Base-by-base conservation (phyloP, 106 monocot genomes). In the Alisma plantagoaquatica region DNA sequence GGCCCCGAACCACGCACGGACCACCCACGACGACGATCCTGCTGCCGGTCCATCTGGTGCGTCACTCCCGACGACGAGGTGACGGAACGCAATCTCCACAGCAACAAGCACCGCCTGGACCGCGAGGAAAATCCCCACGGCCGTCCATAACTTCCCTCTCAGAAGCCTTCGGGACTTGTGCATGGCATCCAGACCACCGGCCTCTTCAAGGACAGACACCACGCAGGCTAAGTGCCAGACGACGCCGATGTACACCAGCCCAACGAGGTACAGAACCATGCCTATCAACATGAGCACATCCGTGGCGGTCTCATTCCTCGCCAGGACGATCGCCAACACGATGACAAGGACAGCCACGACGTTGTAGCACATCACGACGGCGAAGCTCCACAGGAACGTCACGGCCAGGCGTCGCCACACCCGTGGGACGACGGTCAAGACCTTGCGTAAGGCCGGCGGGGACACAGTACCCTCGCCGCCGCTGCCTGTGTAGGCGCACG, bases 401-500 rank as follows among this genome's bases (percentile, higher is more conserved):
- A 70, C 54, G 25, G 62, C 35, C 26, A 70, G 62, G 41, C 70
- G 46, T 19, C 27, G 53, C 70, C 70, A 70, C 8, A 70, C 70
- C 27, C 56, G 61, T 16, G 70, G 70, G 15, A 62, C 70, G n/a
- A 70, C 70, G 21, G 54, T 54, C 21, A 70, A 46, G 45, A 70
- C 44, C 53, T 55, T 60, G 48, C n/a, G n/a, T n/a, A n/a, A n/a
- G n/a, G n/a, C n/a, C n/a, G n/a, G n/a, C n/a, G n/a, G 35, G 35
- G 35, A 38, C 6, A 14, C 35, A 38, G 14, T 38, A 6, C 6
- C 35, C 35, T 38, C 14, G n/a, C 52, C 16, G n/a, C 60, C 69
- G 41, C 60, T 69, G 51, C 76, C 73, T 32, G 96, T 73, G 69
- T 77, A 98, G 50, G 73, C 51, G 55, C 81, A 80, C 24, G 94